phyloP scores from a whole-genome alignment of 2,329 filamentous ascomycete species.

The Botrytis paeoniae region DNA sequence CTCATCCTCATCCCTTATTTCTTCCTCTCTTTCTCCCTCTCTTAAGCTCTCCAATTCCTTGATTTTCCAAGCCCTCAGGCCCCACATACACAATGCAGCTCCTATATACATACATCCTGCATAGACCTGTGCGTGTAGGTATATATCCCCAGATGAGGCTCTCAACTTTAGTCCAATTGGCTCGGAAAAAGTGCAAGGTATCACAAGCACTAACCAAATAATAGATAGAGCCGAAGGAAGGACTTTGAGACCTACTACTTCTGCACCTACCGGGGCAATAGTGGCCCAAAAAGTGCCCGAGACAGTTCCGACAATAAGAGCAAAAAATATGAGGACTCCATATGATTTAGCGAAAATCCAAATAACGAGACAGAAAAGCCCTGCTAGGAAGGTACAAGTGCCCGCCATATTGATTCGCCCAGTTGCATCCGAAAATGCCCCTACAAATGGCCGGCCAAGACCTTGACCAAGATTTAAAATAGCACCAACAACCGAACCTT shows the following conservation, averaged over 20 bases:
- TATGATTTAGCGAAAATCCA: conserved; percentile 68
- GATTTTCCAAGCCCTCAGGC: conserved; percentile 61
- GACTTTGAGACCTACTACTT: conserved; percentile 68
- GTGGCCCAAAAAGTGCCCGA: conserved; percentile 53
- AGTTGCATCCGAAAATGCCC: conserved; percentile 66
- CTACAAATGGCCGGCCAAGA: conserved; percentile 68
- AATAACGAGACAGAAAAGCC: conserved; percentile 64
- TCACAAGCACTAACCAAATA: conserved; percentile 66
- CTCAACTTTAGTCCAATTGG: conserved; percentile 55
- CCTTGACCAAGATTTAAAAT: conserved; percentile 64
- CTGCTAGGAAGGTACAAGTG: conserved; percentile 60
- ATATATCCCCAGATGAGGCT: conserved; percentile 46
- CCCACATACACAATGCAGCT: conserved; percentile 50
- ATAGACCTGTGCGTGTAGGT: conserved; percentile 58
- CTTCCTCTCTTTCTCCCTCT: conserved; percentile 23
- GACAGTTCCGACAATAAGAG: conserved; percentile 62
- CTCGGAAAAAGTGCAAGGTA: conserved; percentile 68
- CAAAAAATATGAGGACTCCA: conserved; percentile 68
- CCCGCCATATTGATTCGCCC: conserved; percentile 73
- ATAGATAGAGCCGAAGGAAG: conserved; percentile 68
- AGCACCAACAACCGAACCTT: conserved; percentile 70
- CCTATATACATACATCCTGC: conserved; percentile 60
- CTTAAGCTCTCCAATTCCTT: conserved; percentile 45
- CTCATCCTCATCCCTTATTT: conserved; percentile 27
- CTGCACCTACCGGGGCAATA: conserved; percentile 49